A percentile compares a stretch with the other conserved stretches of the same genome.
phyloP scores from a whole-genome alignment of 2,329 filamentous ascomycete species.

The Fusarium annulatum region DNA sequence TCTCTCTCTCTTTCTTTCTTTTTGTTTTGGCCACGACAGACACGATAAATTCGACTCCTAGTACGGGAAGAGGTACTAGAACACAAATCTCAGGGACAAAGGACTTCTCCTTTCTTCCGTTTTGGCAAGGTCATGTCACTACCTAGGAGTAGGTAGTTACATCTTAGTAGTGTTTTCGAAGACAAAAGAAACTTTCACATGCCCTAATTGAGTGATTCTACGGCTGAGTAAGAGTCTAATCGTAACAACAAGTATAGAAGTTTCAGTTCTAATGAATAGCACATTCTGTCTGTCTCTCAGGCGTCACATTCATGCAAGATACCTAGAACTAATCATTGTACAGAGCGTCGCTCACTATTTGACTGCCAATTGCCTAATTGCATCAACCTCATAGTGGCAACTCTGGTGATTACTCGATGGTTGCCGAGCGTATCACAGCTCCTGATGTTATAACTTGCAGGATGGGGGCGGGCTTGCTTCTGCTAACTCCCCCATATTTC shows the following conservation, averaged over 20 bases:
- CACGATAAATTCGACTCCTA: background rate
- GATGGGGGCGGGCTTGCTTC: background rate
- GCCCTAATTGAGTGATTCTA: conserved; percentile 2
- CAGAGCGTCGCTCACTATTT: conserved; percentile 6
- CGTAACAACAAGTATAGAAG: background rate
- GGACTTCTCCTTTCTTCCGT: background rate
- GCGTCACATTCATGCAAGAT: background rate
- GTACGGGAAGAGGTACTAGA: background rate
- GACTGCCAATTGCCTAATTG: background rate
- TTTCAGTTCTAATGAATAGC: conserved; percentile 1
- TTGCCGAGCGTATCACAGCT: background rate
- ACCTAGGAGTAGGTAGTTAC: background rate
- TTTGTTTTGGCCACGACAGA: background rate
- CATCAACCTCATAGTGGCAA: background rate
- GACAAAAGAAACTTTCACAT: background rate
- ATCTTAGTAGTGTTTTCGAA: background rate
- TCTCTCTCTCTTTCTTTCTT: no score
- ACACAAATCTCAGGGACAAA: background rate
- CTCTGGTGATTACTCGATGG: no score
- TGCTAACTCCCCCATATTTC: background rate
- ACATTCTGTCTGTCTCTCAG: background rate
- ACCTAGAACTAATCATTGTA: conserved; percentile 6
- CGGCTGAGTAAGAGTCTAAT: conserved; percentile 11
- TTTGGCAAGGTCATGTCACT: background rate
- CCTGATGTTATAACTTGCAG: background rate